Evolutionary conservation across 805 yeast species (phyloP).

Genomic region (Torulaspora indica): DNA sequence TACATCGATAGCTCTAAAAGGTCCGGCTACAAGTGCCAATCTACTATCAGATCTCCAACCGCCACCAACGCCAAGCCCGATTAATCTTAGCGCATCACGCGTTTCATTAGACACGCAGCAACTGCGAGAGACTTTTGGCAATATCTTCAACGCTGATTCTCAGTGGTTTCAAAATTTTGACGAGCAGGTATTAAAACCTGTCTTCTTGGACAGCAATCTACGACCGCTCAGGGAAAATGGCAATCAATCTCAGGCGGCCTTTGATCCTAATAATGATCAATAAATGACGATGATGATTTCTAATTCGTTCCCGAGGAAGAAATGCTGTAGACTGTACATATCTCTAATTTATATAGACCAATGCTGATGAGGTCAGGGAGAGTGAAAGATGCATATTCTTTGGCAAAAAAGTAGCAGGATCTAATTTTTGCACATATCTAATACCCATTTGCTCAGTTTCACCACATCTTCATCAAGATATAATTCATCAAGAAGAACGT

Average conservation of each 20-base stretch:
- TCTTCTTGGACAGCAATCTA: slow-evolving; percentile 57
- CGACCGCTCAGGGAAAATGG: slow-evolving; percentile 11
- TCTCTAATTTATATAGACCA: slow-evolving; percentile 1
- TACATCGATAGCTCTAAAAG: not conserved
- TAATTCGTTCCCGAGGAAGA: not conserved
- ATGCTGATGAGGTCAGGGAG: not conserved
- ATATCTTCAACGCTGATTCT: slow-evolving; percentile 40
- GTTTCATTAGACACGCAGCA: slow-evolving; percentile 18
- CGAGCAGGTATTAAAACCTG: slow-evolving; percentile 90
- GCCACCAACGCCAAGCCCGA: slow-evolving; percentile 4
- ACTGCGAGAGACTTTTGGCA: slow-evolving; percentile 22
- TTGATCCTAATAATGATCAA: slow-evolving; percentile 2
- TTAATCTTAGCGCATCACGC: slow-evolving; percentile 9
- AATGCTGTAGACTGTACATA: slow-evolving; percentile 3
- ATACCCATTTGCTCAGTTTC: slow-evolving; percentile 66
- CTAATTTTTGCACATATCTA: slow-evolving; percentile 42
- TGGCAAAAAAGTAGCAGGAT: not conserved
- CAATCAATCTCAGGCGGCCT: slow-evolving; percentile 4
- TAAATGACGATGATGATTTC: not conserved
- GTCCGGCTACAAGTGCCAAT: slow-evolving; percentile 5
- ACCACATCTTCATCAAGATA: slow-evolving; percentile 58
- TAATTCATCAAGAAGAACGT: slow-evolving; percentile 59
- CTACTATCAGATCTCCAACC: slow-evolving; percentile 11
- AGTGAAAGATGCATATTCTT: not conserved
- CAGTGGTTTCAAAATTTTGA: slow-evolving; percentile 93